Evolutionary conservation across 257 asterid species (phyloP).

Genomic region (Linderniella brevidens): DNA sequence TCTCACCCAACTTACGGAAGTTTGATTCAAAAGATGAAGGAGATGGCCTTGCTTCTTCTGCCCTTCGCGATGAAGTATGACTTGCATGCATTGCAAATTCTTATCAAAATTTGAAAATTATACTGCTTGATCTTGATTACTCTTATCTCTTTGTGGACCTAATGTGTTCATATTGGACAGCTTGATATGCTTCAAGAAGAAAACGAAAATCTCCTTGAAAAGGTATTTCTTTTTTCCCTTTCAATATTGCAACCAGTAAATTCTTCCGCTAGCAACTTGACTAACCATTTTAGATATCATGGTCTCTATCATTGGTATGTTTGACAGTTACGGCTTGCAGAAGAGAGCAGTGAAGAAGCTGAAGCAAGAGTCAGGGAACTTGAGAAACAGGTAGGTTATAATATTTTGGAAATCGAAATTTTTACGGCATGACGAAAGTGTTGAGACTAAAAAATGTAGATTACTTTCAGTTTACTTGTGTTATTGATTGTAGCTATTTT

Average conservation of each 20-base stretch:
- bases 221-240: slow-evolving; percentile 27
- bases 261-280: slow-evolving; percentile 8
- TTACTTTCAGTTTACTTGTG: no score
- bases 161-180: slow-evolving; percentile 35
- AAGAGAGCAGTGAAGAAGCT: slow-evolving; percentile 58
- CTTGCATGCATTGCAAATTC: neutral
- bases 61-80: slow-evolving; percentile 73
- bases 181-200: slow-evolving; percentile 92
- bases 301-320: slow-evolving; percentile 15
- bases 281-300: slow-evolving; percentile 8
- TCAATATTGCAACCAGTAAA: slow-evolving; percentile 8
- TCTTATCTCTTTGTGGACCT: slow-evolving; percentile 14
- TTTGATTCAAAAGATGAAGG: slow-evolving; percentile 40
- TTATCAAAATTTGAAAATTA: neutral
- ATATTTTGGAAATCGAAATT: no score
- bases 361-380: slow-evolving; percentile 93
- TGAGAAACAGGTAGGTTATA: slow-evolving; percentile 64
- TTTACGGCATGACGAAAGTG: no score
- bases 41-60: slow-evolving; percentile 64
- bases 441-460: no score
- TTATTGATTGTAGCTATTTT: no score
- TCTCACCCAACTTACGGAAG: slow-evolving; percentile 55
- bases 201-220: slow-evolving; percentile 62
- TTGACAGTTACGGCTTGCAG: slow-evolving; percentile 73
- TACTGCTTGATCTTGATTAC: slow-evolving; percentile 3